Evolutionary conservation across 352 stramenopile species (phyloP), one percentile per base, ranked within the genome.

Genomic region (Globisporangium cederbergense): DNA sequence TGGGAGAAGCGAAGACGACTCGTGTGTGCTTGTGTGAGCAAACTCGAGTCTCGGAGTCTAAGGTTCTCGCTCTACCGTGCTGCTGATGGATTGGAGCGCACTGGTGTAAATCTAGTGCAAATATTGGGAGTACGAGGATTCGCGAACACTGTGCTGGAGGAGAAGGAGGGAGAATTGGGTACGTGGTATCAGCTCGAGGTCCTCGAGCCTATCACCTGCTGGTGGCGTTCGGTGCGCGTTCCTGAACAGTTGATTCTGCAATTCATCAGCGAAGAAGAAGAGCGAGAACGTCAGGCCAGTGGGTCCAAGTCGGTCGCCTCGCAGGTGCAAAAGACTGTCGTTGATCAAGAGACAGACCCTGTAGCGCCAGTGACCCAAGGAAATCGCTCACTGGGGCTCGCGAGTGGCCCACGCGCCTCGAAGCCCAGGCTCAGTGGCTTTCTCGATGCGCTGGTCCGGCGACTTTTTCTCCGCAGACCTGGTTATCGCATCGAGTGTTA

Each of bases 21-120:
- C 11, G 28, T 90, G 22, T 73, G 70, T 9, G 60, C 64, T 2
- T 63, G 20, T 0, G 69, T 70, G 34, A 73, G 72, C 6, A 50
- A 61, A 25, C 55, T 90, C 18, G 76, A 83, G 28, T 71, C 68
- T 18, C 49, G 56, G n/a, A 47, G 60, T 2, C 62, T 74, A 13
- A 65, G 67, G 16, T 68, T 83, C n/a, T 65, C 72, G 8, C 34
- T 91, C 50, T 91, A 88, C 65, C 60, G 53, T n/a, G 51, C 45
- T 42, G 28, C n/a, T 42, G 28, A 49, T 22, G 9, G 14, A 1
- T 22, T 20, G n/a, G 43, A 49, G 43, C 6, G 4, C 43, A 9
- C 43, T 49, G 2, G 14, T 22, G 43, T 2, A 9, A 49, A 5
- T 49, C 43, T 18, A 11, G 16, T 2, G 14, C 43, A 1, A 22